Evolutionary conservation across 2,329 filamentous ascomycete genomes (phyloP), one percentile per base, ranked within the genome.

Genomic region (Fusarium brachygibbosum): DNA sequence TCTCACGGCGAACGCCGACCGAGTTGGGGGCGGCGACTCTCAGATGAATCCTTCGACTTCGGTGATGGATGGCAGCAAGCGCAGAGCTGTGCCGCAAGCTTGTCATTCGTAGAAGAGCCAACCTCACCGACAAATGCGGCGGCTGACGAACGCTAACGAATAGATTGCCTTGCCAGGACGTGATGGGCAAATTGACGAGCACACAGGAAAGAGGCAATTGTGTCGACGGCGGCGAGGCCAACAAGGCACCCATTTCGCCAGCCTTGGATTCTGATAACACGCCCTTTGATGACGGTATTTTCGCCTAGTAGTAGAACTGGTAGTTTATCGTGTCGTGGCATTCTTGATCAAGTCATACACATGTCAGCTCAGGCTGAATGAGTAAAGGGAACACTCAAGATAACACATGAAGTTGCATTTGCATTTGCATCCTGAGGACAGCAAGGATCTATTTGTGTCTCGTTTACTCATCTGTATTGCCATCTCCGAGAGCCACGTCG

Each of bases 1-100:
- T 57, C 41, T 28, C 29, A 38, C 53, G 63, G 51, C 52, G 51
- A 65, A 65, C 37, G 46, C 59, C 63, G 54, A 51, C 32, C 10
- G 7, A 31, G 23, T 42, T 40, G 54, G 67, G 67, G 67, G 58
- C 51, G 35, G 44, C 17, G 23, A 38, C 37, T 38, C 32, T 46
- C 28, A 37, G 37, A 42, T 42, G 28, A 19, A 25, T 29, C 34
- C 32, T 35, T 56, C 23, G 38, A 46, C 21, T 67, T 31, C 55
- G 23, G n/a, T 19, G 32, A 63, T 66, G 57, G 42, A 41, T 50
- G 50, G 21, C 21, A 61, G 38, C 23, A 53, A 52, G 40, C 23
- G 40, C 28, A 45, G 49, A 55, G 44, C 66, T 68, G 66, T 63
- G 62, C 66, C 66, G 66, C 44, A 55, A 44, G 49, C 52, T 57